Evolutionary conservation across 805 yeast species (phyloP).

Genomic region (Clavispora carvajalis): DNA sequence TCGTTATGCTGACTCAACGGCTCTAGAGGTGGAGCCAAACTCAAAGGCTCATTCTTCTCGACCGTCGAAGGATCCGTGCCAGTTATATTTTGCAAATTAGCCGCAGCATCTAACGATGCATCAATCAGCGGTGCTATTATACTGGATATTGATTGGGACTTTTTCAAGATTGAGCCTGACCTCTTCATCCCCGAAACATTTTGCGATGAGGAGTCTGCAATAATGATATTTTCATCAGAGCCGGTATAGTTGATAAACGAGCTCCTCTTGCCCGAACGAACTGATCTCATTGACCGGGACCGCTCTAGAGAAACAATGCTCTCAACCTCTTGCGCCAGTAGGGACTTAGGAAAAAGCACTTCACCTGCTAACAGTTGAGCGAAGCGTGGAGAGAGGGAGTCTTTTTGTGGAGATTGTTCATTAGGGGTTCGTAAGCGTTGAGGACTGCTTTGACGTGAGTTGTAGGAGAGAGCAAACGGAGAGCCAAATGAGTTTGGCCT

Average conservation of each 20-base stretch:
- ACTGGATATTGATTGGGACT: slow-evolving; percentile 21
- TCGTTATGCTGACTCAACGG: background rate
- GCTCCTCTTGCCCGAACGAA: slow-evolving; percentile 31
- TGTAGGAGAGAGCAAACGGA: slow-evolving; percentile 26
- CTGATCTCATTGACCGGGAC: slow-evolving; percentile 53
- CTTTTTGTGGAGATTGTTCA: slow-evolving; percentile 6
- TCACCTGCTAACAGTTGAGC: slow-evolving; percentile 27
- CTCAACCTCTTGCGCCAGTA: slow-evolving; percentile 64
- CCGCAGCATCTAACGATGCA: slow-evolving; percentile 2
- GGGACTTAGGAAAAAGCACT: slow-evolving; percentile 64
- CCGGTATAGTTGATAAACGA: slow-evolving; percentile 38
- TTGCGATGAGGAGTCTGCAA: slow-evolving; percentile 12
- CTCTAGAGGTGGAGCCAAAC: background rate
- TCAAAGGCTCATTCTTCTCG: background rate
- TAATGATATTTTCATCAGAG: slow-evolving; percentile 36
- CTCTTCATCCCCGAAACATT: slow-evolving; percentile 22
- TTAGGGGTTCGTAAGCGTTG: background rate
- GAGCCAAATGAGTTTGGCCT: slow-evolving; percentile 24
- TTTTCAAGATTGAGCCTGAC: slow-evolving; percentile 37
- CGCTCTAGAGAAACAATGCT: slow-evolving; percentile 70
- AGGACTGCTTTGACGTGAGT: slow-evolving; percentile 1
- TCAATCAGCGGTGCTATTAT: slow-evolving; percentile 12
- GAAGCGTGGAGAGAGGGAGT: slow-evolving; percentile 16
- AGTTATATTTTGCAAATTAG: background rate
- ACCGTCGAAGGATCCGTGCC: background rate